Conservation (phyloP, 208 protist species). For the Endotrypanum monterogeii region DNA sequence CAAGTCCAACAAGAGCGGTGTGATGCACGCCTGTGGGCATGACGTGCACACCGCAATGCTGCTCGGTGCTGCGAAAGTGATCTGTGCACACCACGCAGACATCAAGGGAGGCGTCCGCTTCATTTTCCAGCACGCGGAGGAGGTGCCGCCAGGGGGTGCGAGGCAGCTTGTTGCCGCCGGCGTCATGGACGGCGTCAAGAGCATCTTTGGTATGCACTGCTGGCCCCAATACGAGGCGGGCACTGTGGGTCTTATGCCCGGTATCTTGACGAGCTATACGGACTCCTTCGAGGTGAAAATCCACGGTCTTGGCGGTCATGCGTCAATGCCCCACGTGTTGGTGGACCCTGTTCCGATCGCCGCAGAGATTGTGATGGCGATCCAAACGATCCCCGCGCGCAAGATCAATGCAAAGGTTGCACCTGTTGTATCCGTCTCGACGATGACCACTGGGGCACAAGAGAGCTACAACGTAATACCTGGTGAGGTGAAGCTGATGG, state of each 20-base stretch:
- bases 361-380: not conserved
- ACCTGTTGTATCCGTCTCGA: conserved; percentile 43
- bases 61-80: not conserved
- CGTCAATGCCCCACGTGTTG: not conserved
- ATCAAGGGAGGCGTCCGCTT: conserved; percentile 58
- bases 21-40: conserved; percentile 68
- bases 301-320: conserved; percentile 16
- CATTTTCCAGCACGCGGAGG: conserved; percentile 67
- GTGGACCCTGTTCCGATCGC: not conserved
- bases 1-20: conserved; percentile 38
- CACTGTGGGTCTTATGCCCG: conserved; percentile 22
- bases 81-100: conserved; percentile 35
- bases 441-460: conserved; percentile 35
- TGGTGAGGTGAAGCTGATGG: conserved; percentile 38
- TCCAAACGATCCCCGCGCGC: not conserved
- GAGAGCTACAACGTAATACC: conserved; percentile 66
- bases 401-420: conserved; percentile 7
- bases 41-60: conserved; percentile 61
- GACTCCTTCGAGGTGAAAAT: conserved; percentile 48
- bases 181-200: conserved; percentile 46
- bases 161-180: conserved; percentile 39
- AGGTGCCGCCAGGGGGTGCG: conserved; percentile 45
- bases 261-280: conserved; percentile 20
- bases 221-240: conserved; percentile 16
- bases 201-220: conserved; percentile 48